phyloP scores from a whole-genome alignment of 164 flowering plant genomes.

The Umbilicus rupestris region DNA sequence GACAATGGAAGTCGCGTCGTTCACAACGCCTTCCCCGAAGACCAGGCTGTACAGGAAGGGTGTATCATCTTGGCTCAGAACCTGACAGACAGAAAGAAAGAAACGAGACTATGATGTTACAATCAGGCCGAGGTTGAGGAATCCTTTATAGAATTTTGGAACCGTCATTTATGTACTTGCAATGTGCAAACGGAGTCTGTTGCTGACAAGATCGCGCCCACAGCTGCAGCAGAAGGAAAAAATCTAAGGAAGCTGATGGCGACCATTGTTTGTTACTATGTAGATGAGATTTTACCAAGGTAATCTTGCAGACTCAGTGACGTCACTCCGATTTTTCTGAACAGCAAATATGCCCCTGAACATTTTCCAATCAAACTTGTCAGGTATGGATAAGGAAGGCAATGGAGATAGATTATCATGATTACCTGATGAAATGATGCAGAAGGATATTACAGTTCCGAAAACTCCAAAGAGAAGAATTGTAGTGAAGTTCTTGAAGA shows the following conservation, averaged over 20 bases:
- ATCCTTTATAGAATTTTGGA: not conserved
- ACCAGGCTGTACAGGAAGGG: conserved; percentile 62
- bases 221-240: conserved; percentile 29
- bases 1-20: conserved; percentile 66
- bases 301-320: conserved; percentile 30
- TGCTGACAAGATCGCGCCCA: conserved; percentile 58
- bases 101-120: not conserved
- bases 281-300: conserved; percentile 33
- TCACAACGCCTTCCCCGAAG: conserved; percentile 66
- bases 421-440: conserved; percentile 44
- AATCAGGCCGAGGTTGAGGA: not conserved
- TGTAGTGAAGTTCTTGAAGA: conserved; percentile 44
- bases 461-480: conserved; percentile 45
- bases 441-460: conserved; percentile 46
- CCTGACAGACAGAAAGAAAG: conserved; percentile 24
- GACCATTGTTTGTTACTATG: no score
- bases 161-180: conserved; percentile 26
- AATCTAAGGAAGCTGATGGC: not conserved
- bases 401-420: not conserved
- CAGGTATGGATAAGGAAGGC: not conserved
- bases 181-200: conserved; percentile 60
- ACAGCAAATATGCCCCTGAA: conserved; percentile 36
- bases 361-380: not conserved
- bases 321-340: conserved; percentile 40
- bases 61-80: conserved; percentile 57